phyloP scores from a whole-genome alignment of 179 eudicot genomes.

The Drosera spatulata region DNA sequence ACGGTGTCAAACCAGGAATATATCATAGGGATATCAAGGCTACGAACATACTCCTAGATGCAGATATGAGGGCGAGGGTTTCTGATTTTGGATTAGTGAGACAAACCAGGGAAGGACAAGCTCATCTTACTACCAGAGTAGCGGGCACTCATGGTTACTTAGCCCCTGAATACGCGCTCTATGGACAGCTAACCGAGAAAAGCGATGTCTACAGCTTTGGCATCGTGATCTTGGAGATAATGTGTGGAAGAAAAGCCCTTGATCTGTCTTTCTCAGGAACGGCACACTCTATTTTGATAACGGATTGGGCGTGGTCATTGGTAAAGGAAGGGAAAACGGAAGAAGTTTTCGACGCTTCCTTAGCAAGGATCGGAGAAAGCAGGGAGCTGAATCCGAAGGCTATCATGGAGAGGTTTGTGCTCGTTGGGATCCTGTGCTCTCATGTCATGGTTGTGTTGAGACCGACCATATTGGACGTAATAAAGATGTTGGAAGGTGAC shows the following conservation, averaged over 20 bases:
- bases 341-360: constrained; percentile 36
- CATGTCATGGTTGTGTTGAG: constrained; percentile 85
- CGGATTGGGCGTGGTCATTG: constrained; percentile 78
- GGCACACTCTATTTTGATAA: constrained; percentile 38
- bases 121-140: no score
- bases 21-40: no score
- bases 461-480: constrained; percentile 60
- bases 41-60: no score
- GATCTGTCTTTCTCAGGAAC: constrained; percentile 50
- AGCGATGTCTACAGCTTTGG: no score
- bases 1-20: no score
- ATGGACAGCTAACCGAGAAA: constrained; percentile 73
- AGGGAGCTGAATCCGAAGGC: constrained; percentile 39
- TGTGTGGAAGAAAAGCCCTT: constrained; percentile 78
- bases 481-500: constrained; percentile 84
- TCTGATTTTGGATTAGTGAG: no score
- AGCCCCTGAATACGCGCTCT: no score
- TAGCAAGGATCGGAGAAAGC: constrained; percentile 27
- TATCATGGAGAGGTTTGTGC: constrained; percentile 72
- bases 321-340: constrained; percentile 49
- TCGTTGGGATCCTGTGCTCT: constrained; percentile 70
- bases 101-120: no score
- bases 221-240: no score
- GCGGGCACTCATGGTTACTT: no score
- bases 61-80: no score